Evolutionary conservation across 2,329 filamentous ascomycete genomes (phyloP).

Genomic region (Aspergillus sp.): DNA sequence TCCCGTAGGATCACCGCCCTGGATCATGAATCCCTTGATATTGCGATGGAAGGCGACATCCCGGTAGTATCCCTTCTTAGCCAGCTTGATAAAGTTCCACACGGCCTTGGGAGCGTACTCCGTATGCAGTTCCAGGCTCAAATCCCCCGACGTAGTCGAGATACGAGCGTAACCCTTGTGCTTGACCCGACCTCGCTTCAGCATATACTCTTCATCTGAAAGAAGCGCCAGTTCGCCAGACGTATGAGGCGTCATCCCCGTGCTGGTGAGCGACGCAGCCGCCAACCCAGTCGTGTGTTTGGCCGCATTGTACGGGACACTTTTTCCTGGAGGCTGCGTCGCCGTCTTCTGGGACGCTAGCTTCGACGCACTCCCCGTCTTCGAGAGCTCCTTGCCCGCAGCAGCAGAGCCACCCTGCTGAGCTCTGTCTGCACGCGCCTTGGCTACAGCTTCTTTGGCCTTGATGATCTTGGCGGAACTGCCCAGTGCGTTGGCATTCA

Average conservation of each 20-base stretch:
- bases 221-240: slow-evolving; percentile 77
- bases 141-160: slow-evolving; percentile 71
- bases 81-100: slow-evolving; percentile 89
- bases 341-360: slow-evolving; percentile 15
- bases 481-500: slow-evolving; percentile 74
- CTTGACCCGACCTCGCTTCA: slow-evolving; percentile 82
- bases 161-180: slow-evolving; percentile 86
- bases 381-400: slow-evolving; percentile 19
- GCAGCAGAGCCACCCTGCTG: slow-evolving; percentile 50
- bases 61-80: slow-evolving; percentile 84
- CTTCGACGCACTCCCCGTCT: slow-evolving; percentile 10
- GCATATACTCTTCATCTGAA: slow-evolving; percentile 92
- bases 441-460: slow-evolving; percentile 89
- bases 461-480: slow-evolving; percentile 74
- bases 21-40: slow-evolving; percentile 95
- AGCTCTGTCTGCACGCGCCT: slow-evolving; percentile 66
- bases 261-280: slow-evolving; percentile 91
- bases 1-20: slow-evolving; percentile 88
- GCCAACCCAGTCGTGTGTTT: slow-evolving; percentile 83
- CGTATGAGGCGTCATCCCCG: slow-evolving; percentile 85
- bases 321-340: slow-evolving; percentile 23
- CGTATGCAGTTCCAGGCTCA: slow-evolving; percentile 83
- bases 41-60: slow-evolving; percentile 82
- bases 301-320: slow-evolving; percentile 69
- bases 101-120: slow-evolving; percentile 88